Conservation (phyloP, 108 stramenopile species). For the Conticribra weissflogii region DNA sequence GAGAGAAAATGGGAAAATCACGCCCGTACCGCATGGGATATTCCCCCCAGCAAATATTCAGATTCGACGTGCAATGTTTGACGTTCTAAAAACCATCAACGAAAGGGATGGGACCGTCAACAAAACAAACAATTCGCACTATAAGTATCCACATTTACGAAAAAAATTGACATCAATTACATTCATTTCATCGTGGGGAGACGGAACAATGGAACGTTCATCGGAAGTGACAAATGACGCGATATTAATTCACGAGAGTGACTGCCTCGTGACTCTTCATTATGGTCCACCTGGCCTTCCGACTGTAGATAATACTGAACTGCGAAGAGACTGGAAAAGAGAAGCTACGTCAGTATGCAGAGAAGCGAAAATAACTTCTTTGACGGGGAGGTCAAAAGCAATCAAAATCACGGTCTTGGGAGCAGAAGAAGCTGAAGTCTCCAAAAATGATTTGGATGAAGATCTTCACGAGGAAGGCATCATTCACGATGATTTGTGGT, state of each 20-base stretch:
- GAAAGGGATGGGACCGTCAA: not conserved
- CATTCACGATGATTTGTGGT: slow-evolving; percentile 46
- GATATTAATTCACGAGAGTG: slow-evolving; percentile 6
- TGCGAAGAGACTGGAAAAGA: slow-evolving; percentile 40
- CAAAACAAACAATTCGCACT: not conserved
- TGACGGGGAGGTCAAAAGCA: slow-evolving; percentile 62
- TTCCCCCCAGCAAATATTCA: slow-evolving; percentile 71
- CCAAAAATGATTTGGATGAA: slow-evolving; percentile 8
- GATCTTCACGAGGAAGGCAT: slow-evolving; percentile 9
- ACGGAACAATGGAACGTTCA: not conserved
- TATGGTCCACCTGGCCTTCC: slow-evolving; percentile 53
- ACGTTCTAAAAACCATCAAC: slow-evolving; percentile 29
- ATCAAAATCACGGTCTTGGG: slow-evolving; percentile 20
- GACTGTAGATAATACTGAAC: slow-evolving; percentile 6
- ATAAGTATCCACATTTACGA: slow-evolving; percentile 20
- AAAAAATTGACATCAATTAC: slow-evolving; percentile 57
- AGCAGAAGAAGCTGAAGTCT: not conserved
- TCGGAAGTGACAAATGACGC: not conserved
- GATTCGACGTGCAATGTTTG: slow-evolving; percentile 63
- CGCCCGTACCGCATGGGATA: slow-evolving; percentile 33
- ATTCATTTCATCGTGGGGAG: slow-evolving; percentile 67
- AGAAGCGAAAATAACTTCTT: slow-evolving; percentile 31
- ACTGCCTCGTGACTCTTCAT: slow-evolving; percentile 61
- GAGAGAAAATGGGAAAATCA: slow-evolving; percentile 45
- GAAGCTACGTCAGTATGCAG: slow-evolving; percentile 50